Evolutionary conservation across 176 grass and related monocot genomes (phyloP).

Genomic region (Oryza longistaminata): DNA sequence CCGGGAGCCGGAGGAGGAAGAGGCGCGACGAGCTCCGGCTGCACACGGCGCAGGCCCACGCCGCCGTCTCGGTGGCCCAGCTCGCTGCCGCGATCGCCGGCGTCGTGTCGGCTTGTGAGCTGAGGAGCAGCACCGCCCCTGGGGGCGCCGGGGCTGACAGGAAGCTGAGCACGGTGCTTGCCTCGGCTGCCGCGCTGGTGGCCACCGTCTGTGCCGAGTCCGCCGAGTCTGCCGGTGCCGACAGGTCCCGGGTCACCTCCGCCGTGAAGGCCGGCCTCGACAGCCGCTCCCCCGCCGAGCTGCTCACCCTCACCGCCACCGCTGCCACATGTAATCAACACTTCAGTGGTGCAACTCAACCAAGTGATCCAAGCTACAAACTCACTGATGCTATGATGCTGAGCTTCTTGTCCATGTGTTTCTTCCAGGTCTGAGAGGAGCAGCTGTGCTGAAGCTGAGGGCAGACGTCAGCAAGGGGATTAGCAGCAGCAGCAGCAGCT

Average conservation of each 20-base stretch:
- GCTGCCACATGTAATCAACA: conserved; percentile 73
- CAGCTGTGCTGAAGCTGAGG: conserved; percentile 66
- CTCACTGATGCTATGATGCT: not conserved
- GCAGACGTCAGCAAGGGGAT: conserved; percentile 38
- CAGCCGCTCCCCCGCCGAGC: conserved; percentile 51
- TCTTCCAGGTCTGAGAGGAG: conserved; percentile 69
- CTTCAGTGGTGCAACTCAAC: not conserved
- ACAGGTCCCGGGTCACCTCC: conserved; percentile 53
- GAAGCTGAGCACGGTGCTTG: conserved; percentile 52
- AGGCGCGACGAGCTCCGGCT: conserved; percentile 66
- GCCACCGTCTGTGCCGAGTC: conserved; percentile 93
- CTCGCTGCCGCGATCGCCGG: conserved; percentile 69
- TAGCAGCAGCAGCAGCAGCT: not conserved
- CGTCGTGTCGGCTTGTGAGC: conserved; percentile 50
- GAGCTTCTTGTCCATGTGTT: not conserved
- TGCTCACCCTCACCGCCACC: conserved; percentile 66
- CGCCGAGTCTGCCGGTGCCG: conserved; percentile 58
- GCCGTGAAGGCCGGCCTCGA: conserved; percentile 59
- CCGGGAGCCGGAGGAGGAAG: conserved; percentile 42
- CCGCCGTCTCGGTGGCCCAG: conserved; percentile 74
- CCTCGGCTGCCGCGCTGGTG: conserved; percentile 72
- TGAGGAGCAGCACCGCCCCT: conserved; percentile 24
- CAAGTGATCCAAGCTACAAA: not conserved
- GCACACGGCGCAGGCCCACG: conserved; percentile 74
- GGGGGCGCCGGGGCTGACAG: not conserved